A percentile compares a stretch with the other conserved stretches of the same genome.
These are phyloP conservation scores for Fusarium sp. DNA, from an alignment of 2,329 filamentous ascomycete species.

Conservation along the genomic window DNA sequence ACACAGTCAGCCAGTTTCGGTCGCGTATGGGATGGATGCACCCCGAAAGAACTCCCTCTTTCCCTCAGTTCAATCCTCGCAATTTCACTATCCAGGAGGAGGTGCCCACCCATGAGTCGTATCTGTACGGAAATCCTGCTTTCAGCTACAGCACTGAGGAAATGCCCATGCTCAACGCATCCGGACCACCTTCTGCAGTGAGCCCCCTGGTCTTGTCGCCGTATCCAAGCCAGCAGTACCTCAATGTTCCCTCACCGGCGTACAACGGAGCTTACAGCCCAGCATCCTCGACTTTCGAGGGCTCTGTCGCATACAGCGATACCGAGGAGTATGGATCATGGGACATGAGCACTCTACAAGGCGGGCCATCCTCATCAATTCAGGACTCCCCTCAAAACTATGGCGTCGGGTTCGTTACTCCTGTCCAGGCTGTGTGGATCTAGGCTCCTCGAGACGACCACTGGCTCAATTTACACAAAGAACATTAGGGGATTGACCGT, in stretches of 20 bases:
- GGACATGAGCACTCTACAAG: constrained; percentile 56
- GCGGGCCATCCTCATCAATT: constrained; percentile 58
- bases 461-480: constrained; percentile 51
- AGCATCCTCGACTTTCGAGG: constrained; percentile 69
- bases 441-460: constrained; percentile 56
- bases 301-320: constrained; percentile 72
- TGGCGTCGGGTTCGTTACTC: constrained; percentile 69
- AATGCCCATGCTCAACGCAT: constrained; percentile 63
- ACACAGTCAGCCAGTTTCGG: constrained; percentile 75
- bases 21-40: constrained; percentile 74
- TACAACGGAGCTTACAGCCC: constrained; percentile 69
- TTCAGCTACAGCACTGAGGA: constrained; percentile 74
- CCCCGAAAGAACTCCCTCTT: constrained; percentile 67
- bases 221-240: constrained; percentile 65
- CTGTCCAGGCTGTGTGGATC: constrained; percentile 70
- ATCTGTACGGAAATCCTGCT: constrained; percentile 65
- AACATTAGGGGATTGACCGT: constrained; percentile 65
- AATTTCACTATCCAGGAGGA: constrained; percentile 63
- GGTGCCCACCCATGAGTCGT: constrained; percentile 55
- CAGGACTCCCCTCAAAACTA: constrained; percentile 56
- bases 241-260: constrained; percentile 70
- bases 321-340: constrained; percentile 65
- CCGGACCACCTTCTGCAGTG: constrained; percentile 55
- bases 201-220: constrained; percentile 67
- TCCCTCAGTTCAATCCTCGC: constrained; percentile 67